Conservation (phyloP, 495 filamentous ascomycete species). For the Annulohypoxylon bovei region DNA sequence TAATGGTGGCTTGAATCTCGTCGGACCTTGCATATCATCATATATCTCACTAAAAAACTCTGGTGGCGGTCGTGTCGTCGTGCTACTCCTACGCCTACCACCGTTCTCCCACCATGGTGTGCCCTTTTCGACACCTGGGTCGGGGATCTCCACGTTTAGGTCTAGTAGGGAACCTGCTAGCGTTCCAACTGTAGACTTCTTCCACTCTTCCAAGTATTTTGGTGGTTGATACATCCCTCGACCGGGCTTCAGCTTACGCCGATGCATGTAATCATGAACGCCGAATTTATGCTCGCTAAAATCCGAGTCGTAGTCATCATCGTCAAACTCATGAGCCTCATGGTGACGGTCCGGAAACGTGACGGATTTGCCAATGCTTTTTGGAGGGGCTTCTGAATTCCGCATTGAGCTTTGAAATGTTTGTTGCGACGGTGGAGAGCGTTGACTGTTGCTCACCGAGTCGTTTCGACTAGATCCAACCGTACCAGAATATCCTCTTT, state of each 20-base stretch:
- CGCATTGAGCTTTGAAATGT: conserved; percentile 27
- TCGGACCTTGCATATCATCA: conserved; percentile 63
- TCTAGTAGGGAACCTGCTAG: conserved; percentile 62
- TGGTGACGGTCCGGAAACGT: conserved; percentile 43
- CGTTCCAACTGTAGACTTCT: conserved; percentile 61
- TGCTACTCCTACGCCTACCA: conserved; percentile 52
- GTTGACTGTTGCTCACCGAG: conserved; percentile 25
- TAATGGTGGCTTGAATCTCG: conserved; percentile 81
- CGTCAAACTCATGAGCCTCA: conserved; percentile 27
- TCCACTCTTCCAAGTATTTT: conserved; percentile 67
- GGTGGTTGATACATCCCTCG: conserved; percentile 58
- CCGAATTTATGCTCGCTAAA: conserved; percentile 47
- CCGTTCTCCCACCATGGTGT: conserved; percentile 65
- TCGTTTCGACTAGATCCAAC: conserved; percentile 7
- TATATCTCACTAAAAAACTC: conserved; percentile 62
- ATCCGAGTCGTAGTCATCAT: conserved; percentile 39
- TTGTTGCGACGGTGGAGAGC: conserved; percentile 17
- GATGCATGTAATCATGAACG: conserved; percentile 56
- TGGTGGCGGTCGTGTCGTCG: conserved; percentile 50
- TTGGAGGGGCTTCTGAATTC: conserved; percentile 23
- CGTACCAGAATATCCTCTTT: conserved; percentile 30
- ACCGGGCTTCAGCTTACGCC: conserved; percentile 53
- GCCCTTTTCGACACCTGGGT: conserved; percentile 49
- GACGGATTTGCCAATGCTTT: conserved; percentile 40
- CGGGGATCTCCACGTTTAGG: conserved; percentile 47